Evolutionary conservation across 2,329 filamentous ascomycete genomes (phyloP).

Genomic region (Pezicula radicicola): DNA sequence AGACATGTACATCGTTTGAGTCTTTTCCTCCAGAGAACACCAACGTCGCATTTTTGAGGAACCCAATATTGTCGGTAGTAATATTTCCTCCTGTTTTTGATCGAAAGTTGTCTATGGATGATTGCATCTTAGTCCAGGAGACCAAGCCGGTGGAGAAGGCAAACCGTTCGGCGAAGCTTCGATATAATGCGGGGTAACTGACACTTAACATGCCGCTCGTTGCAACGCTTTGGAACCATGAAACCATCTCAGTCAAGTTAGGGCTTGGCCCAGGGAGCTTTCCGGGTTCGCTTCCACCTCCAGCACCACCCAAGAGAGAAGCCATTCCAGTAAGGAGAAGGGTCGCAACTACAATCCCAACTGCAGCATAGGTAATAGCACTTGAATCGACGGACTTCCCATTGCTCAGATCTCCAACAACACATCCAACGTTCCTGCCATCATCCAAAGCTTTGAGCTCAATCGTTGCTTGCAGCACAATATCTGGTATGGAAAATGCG

Average conservation of each 20-base stretch:
- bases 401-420: conserved; percentile 76
- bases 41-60: conserved; percentile 70
- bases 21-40: conserved; percentile 54
- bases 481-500: conserved; percentile 82
- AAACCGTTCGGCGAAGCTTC: conserved; percentile 86
- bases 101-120: conserved; percentile 77
- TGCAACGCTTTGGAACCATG: conserved; percentile 88
- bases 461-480: conserved; percentile 78
- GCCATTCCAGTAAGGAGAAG: conserved; percentile 70
- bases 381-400: conserved; percentile 74
- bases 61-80: conserved; percentile 68
- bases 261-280: conserved; percentile 68
- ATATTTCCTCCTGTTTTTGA: conserved; percentile 77
- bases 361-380: conserved; percentile 76
- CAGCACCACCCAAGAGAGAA: conserved; percentile 57
- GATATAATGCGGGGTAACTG: conserved; percentile 78
- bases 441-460: conserved; percentile 61
- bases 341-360: conserved; percentile 77
- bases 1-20: not conserved
- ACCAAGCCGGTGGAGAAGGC: conserved; percentile 83
- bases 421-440: conserved; percentile 68
- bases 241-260: conserved; percentile 76
- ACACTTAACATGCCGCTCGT: conserved; percentile 93
- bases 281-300: conserved; percentile 41
- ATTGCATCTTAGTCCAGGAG: conserved; percentile 73